Evolutionary conservation across 352 stramenopile species (phyloP).

Genomic region (Globisporangium solare): DNA sequence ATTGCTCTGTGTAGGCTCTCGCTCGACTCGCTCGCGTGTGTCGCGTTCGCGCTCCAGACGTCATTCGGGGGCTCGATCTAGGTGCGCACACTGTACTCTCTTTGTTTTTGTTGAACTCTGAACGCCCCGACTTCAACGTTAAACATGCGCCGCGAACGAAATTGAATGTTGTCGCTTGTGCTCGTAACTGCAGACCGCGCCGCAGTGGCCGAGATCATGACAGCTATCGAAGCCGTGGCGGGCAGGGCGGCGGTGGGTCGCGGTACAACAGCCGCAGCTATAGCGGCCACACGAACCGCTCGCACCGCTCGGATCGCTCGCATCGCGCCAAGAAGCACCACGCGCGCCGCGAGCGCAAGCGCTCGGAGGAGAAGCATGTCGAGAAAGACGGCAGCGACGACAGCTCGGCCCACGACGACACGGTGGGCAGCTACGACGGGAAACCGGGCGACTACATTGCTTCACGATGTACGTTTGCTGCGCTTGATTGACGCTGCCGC

Average conservation of each 20-base stretch:
- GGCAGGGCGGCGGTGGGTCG: background rate
- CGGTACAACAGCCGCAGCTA: conserved; percentile 16
- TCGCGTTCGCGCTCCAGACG: conserved; percentile 16
- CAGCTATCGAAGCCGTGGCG: conserved; percentile 6
- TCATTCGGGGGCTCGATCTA: conserved; percentile 14
- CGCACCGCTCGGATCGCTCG: conserved; percentile 7
- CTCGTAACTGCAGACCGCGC: conserved; percentile 1
- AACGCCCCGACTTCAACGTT: too few species aligned
- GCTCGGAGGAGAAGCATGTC: conserved; percentile 7
- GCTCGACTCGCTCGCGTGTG: conserved; percentile 6
- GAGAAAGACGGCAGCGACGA: conserved; percentile 62
- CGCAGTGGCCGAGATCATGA: conserved; percentile 9
- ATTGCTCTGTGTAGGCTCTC: conserved; percentile 7
- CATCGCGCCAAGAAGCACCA: conserved; percentile 11
- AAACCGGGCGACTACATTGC: conserved; percentile 85
- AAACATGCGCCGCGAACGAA: too few species aligned
- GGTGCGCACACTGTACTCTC: too few species aligned
- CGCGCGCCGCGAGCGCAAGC: conserved; percentile 9
- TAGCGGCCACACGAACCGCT: conserved; percentile 11
- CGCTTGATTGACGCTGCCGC: background rate
- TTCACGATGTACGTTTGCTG: conserved; percentile 49
- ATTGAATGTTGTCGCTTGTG: background rate
- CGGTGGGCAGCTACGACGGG: conserved; percentile 74
- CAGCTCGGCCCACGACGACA: conserved; percentile 78
- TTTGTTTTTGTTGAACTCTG: background rate